Evolutionary conservation across 345 rosid genomes (phyloP), one percentile per base, ranked within the genome.

Genomic region (Eucalyptus leucophloia): DNA sequence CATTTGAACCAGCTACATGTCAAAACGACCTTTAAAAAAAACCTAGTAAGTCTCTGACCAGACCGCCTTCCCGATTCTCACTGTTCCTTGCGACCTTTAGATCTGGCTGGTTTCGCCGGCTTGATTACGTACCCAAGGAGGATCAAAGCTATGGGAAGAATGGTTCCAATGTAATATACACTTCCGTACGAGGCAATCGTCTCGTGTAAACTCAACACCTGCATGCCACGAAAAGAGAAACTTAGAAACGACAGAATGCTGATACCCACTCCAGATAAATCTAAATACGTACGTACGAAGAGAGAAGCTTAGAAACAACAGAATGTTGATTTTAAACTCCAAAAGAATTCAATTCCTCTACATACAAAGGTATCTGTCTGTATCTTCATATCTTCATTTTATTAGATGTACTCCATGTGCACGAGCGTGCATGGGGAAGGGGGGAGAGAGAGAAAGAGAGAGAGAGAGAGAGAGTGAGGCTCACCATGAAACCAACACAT

Each of bases 401-500:
- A 72, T 72, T 34, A 37, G 7, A 72, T 37, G 44, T 72, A 37
- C 47, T 44, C 49, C 7, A n/a, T 42, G n/a, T 85, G 65, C 47
- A n/a, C 15, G 81, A 50, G 49, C 8, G 32, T 10, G 10, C 34
- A 34, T 4, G 28, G 37, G 12, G 53, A 11, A 47, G 8, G 37
- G 3, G 44, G 44, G 58, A 60, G 89, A 49, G 72, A 12, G 77
- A 32, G 87, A 32, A 72, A 49, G 81, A 86, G 56, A 11, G 21
- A 14, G n/a, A 3, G 24, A 49, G 56, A 67, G 89, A 53, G 81
- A 13, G 65, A 32, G 87, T 30, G 86, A 86, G 58, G 87, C 94
- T 91, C 90, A 98, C 99, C 99, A 96, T 95, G 94, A 98, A 98
- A 87, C 99, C 99, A n/a, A 98, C 95, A 28, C 90, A 90, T 2